Evolutionary conservation across 441 rosid genomes (phyloP).

Genomic region (Pelargonium exstipulatum): DNA sequence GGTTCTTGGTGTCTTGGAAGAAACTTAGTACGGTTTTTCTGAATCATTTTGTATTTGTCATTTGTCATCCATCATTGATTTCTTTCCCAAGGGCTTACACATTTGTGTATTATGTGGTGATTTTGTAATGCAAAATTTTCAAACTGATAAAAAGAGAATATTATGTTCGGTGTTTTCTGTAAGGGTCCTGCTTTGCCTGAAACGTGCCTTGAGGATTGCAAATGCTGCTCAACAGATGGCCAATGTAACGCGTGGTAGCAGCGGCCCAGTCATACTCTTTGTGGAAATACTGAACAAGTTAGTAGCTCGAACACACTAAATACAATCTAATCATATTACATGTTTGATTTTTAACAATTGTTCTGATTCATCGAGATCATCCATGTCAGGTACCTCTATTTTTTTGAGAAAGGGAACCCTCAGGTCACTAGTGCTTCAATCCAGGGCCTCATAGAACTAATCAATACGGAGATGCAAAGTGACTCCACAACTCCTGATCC

Average conservation of each 20-base stretch:
- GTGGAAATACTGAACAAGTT: constrained; percentile 94
- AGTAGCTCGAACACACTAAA: constrained; percentile 12
- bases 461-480: constrained; percentile 68
- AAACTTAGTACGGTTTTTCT: background rate
- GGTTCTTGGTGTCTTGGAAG: background rate
- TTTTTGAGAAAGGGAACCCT: constrained; percentile 81
- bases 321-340: background rate
- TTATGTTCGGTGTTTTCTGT: background rate
- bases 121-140: background rate
- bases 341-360: background rate
- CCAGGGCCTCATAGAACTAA: constrained; percentile 68
- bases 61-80: background rate
- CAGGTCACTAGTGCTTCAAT: constrained; percentile 65
- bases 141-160: background rate
- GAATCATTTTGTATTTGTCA: constrained; percentile 2
- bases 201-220: constrained; percentile 91
- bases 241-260: constrained; percentile 59
- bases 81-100: background rate
- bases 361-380: background rate
- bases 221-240: constrained; percentile 91
- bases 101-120: background rate
- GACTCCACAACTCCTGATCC: constrained; percentile 56
- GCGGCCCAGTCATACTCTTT: constrained; percentile 69
- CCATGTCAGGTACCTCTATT: constrained; percentile 68
- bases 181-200: constrained; percentile 81